These are phyloP conservation scores for Pontederia crassipes DNA, from an alignment of 176 grass and related monocot genomes.

Conservation along the genomic window DNA sequence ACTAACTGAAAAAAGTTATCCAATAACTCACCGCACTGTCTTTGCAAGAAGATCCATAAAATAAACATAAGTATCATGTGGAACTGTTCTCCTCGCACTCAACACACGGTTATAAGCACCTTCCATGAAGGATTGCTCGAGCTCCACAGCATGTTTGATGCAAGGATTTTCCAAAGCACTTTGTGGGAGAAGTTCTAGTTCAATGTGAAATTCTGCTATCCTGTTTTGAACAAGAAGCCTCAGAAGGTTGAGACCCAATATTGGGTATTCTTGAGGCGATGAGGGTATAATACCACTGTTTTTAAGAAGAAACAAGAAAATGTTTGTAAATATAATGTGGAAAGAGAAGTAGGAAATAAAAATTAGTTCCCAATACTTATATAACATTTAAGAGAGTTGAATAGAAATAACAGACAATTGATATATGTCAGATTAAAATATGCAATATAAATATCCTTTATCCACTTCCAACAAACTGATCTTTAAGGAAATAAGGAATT, in stretches of 20 bases:
- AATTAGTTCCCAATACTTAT: too few relatives aligned
- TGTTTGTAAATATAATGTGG: too few relatives aligned
- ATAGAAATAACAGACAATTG: not conserved
- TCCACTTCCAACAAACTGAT: too few relatives aligned
- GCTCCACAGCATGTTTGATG: constrained; percentile 55
- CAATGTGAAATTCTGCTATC: constrained; percentile 75
- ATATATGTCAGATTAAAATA: not conserved
- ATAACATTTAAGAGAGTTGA: not conserved
- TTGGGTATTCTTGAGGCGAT: constrained; percentile 56
- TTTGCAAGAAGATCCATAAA: constrained; percentile 73
- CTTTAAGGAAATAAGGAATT: too few relatives aligned
- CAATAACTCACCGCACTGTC: constrained; percentile 34
- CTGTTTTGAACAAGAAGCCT: constrained; percentile 77
- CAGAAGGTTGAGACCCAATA: constrained; percentile 66
- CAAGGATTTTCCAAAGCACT: constrained; percentile 51
- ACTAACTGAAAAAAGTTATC: not conserved
- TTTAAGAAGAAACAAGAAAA: too few relatives aligned
- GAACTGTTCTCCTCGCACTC: constrained; percentile 33
- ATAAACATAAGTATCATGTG: constrained; percentile 65
- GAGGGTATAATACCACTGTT: constrained; percentile 54
- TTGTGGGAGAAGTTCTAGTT: constrained; percentile 55
- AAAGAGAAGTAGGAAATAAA: too few relatives aligned
- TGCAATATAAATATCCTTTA: not conserved
- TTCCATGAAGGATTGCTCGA: constrained; percentile 77
- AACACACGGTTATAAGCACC: constrained; percentile 50